Evolutionary conservation across 164 flowering plant genomes (phyloP).

Genomic region (Nymphaea thermarum): DNA sequence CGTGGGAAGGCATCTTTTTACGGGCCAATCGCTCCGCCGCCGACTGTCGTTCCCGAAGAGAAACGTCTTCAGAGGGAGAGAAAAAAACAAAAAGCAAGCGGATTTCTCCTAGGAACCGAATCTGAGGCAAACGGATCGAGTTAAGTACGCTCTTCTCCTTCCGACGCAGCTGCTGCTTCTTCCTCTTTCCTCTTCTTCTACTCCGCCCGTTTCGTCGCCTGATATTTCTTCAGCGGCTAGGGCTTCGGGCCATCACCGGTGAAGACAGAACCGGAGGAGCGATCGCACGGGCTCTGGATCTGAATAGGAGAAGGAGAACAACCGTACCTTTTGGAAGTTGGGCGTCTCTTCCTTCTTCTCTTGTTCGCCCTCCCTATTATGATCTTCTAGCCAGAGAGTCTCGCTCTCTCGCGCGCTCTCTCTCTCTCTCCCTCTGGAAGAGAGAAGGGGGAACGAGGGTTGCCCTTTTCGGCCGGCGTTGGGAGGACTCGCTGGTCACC

Average conservation of each 20-base stretch:
- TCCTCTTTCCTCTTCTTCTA: not conserved
- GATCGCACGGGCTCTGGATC: not conserved
- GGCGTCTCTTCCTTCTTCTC: not conserved
- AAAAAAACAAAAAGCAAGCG: not conserved
- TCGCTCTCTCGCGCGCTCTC: not conserved
- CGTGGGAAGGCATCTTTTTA: constrained; percentile 25
- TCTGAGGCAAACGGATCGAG: not conserved
- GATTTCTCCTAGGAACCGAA: not conserved
- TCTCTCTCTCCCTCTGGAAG: not conserved
- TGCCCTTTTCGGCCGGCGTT: not conserved
- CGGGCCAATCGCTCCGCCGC: not conserved
- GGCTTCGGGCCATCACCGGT: not conserved
- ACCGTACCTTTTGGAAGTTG: not conserved
- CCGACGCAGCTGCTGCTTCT: too few species aligned
- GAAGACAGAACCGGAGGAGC: not conserved
- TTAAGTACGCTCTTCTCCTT: not conserved
- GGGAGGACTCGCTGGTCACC: too few species aligned
- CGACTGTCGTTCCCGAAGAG: not conserved
- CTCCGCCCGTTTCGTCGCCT: too few species aligned
- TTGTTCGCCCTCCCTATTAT: too few species aligned
- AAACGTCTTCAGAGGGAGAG: too few species aligned
- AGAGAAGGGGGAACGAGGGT: not conserved
- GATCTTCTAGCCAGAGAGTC: too few species aligned
- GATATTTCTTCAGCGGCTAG: not conserved
- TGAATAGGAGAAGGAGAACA: not conserved